These are phyloP conservation scores for Ambrosia artemisiifolia DNA, from an alignment of 129 eudicot genomes.

Conservation along the genomic window DNA sequence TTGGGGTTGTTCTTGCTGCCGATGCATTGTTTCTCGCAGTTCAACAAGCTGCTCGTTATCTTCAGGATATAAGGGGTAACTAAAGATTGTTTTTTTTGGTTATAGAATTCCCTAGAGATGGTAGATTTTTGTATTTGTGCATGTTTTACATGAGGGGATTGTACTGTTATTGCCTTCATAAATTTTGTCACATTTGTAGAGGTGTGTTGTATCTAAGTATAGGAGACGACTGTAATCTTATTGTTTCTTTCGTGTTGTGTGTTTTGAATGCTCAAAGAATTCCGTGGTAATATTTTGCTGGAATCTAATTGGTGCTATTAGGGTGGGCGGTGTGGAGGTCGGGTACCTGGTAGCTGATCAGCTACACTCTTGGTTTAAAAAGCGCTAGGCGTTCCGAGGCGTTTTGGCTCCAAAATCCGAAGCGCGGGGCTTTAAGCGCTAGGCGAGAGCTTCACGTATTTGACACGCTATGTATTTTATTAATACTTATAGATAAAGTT, in stretches of 20 bases:
- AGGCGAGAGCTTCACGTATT: no score
- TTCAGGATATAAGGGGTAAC: conserved; percentile 73
- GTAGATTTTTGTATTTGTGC: background rate
- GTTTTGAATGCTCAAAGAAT: background rate
- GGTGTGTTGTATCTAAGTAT: conserved; percentile 17
- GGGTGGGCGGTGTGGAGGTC: no score
- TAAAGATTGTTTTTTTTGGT: conserved; percentile 20
- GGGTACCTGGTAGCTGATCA: no score
- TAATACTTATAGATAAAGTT: no score
- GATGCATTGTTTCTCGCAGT: conserved; percentile 79
- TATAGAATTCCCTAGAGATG: background rate
- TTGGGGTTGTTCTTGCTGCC: conserved; percentile 67
- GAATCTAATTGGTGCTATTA: background rate
- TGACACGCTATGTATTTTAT: no score
- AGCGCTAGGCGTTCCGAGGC: no score
- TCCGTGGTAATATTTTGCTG: background rate
- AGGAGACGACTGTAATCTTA: background rate
- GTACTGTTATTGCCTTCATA: conserved; percentile 14
- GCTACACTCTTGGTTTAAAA: no score
- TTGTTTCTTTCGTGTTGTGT: background rate
- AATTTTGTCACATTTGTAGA: conserved; percentile 20
- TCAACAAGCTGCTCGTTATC: conserved; percentile 70
- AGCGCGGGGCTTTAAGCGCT: no score
- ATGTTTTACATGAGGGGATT: conserved; percentile 19
- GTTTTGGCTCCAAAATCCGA: no score